Conservation (phyloP, 2,329 filamentous ascomycete genomes). For the Aspergillus spinulosporus region DNA sequence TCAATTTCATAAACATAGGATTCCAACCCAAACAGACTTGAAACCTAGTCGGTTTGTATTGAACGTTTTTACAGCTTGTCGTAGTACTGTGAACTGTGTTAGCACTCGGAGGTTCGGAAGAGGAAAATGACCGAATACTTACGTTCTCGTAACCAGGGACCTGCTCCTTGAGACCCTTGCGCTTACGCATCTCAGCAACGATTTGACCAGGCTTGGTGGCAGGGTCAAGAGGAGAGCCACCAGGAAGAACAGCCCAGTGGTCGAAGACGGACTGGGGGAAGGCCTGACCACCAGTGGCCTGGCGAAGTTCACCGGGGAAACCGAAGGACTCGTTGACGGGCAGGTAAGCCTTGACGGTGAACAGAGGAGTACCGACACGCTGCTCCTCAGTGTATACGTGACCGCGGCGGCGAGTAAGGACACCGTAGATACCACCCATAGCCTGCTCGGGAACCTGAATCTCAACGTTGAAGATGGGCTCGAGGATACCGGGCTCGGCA, state of each 20-base stretch:
- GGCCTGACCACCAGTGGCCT: constrained; percentile 91
- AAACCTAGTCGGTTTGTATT: constrained; percentile 46
- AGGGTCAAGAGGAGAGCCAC: constrained; percentile 85
- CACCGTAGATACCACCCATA: constrained; percentile 99
- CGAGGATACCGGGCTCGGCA: constrained; percentile 85
- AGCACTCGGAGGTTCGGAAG: constrained; percentile 14
- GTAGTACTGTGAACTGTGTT: constrained; percentile 72
- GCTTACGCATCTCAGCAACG: constrained; percentile 90
- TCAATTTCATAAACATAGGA: constrained; percentile 46
- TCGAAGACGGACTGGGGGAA: constrained; percentile 99
- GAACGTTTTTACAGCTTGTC: constrained; percentile 84
- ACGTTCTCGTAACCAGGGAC: constrained; percentile 94
- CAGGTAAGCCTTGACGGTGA: constrained; percentile 98
- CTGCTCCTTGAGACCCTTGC: constrained; percentile 98
- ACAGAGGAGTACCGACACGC: constrained; percentile 96
- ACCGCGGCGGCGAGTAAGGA: constrained; percentile 95
- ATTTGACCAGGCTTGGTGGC: constrained; percentile 79
- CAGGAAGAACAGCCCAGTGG: constrained; percentile 95
- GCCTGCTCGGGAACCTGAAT: constrained; percentile 98
- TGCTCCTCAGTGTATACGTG: constrained; percentile 99
- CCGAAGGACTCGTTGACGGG: constrained; percentile 98
- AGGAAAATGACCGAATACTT: constrained; percentile 52
- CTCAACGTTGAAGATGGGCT: constrained; percentile 98
- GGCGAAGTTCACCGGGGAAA: constrained; percentile 96
- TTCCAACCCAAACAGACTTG: constrained; percentile 36